phyloP scores from a whole-genome alignment of 1,284 basidiomycete genomes.

The Marasmius oreades region DNA sequence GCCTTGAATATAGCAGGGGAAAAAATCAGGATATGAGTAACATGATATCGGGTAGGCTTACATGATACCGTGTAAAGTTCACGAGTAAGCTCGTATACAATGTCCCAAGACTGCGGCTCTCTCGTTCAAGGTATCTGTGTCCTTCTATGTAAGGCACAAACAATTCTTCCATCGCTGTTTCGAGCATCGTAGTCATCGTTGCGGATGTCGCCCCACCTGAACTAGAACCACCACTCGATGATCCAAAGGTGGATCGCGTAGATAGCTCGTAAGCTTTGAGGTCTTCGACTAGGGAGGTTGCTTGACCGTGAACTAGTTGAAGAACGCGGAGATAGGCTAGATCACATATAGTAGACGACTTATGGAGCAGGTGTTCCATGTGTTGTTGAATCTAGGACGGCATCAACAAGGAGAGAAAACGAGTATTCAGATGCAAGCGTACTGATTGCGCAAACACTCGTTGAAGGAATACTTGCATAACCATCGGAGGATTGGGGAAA shows the following conservation, averaged over 20 bases:
- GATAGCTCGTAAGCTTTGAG: slow-evolving; percentile 90
- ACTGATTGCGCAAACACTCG: slow-evolving; percentile 98
- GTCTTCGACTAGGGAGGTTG: slow-evolving; percentile 83
- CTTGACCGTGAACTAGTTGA: slow-evolving; percentile 83
- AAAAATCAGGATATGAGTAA: slow-evolving; percentile 12
- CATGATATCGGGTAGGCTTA: slow-evolving; percentile 36
- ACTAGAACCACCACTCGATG: slow-evolving; percentile 43
- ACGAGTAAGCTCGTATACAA: slow-evolving; percentile 78
- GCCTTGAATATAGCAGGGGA: slow-evolving; percentile 51
- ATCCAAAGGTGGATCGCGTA: slow-evolving; percentile 58
- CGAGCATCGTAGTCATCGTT: slow-evolving; percentile 83
- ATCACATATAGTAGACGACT: slow-evolving; percentile 74
- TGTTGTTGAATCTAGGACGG: slow-evolving; percentile 84
- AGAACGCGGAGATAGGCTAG: slow-evolving; percentile 91
- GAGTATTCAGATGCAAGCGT: slow-evolving; percentile 25
- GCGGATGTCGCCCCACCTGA: slow-evolving; percentile 42
- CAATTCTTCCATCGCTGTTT: slow-evolving; percentile 93
- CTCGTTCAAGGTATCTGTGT: slow-evolving; percentile 87
- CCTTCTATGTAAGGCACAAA: slow-evolving; percentile 95
- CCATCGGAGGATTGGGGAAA: slow-evolving; percentile 95
- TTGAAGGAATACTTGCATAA: slow-evolving; percentile 98
- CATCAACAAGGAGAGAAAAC: slow-evolving; percentile 12
- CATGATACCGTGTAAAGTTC: slow-evolving; percentile 88
- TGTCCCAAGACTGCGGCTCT: slow-evolving; percentile 83
- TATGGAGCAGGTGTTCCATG: slow-evolving; percentile 81